Percentiles rank a stretch among this genome's conserved stretches.
These are phyloP conservation scores for Populus davidiana DNA, from an alignment of 345 rosid species.

Conservation along the genomic window DNA sequence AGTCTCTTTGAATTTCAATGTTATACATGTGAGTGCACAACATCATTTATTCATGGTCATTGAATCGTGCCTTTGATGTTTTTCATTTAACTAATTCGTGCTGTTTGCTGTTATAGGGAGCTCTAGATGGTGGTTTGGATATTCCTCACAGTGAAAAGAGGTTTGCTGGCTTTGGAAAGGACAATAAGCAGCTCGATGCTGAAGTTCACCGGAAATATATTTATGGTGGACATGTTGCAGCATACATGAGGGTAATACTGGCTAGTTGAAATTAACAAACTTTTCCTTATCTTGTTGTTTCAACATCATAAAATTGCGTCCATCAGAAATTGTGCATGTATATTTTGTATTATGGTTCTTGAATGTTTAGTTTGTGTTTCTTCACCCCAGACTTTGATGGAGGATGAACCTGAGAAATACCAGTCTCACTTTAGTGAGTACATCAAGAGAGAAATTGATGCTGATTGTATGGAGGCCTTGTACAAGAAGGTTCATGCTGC, in stretches of 20 bases:
- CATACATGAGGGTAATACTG: slow-evolving; percentile 65
- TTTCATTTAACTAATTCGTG: neutral
- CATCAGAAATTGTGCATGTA: neutral
- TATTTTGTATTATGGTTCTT: neutral
- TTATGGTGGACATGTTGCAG: slow-evolving; percentile 73
- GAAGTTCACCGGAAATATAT: slow-evolving; percentile 81
- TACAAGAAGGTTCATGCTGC: slow-evolving; percentile 80
- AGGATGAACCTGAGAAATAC: slow-evolving; percentile 78
- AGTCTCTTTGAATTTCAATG: neutral
- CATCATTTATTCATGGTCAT: neutral
- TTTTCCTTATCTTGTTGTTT: neutral
- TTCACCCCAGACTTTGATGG: slow-evolving; percentile 44
- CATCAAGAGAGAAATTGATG: slow-evolving; percentile 53
- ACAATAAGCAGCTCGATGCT: slow-evolving; percentile 70
- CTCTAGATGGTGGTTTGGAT: slow-evolving; percentile 89
- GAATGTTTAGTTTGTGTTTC: neutral
- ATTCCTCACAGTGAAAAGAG: slow-evolving; percentile 86
- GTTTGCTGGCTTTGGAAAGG: slow-evolving; percentile 76
- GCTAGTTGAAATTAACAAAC: neutral
- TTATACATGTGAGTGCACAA: neutral
- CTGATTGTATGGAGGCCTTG: slow-evolving; percentile 51
- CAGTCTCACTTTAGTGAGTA: slow-evolving; percentile 63
- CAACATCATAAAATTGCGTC: neutral
- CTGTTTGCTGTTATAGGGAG: slow-evolving; percentile 48
- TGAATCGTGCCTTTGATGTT: neutral